Conservation (phyloP, 2,329 filamentous ascomycete species). For the Colletotrichum sp. region DNA sequence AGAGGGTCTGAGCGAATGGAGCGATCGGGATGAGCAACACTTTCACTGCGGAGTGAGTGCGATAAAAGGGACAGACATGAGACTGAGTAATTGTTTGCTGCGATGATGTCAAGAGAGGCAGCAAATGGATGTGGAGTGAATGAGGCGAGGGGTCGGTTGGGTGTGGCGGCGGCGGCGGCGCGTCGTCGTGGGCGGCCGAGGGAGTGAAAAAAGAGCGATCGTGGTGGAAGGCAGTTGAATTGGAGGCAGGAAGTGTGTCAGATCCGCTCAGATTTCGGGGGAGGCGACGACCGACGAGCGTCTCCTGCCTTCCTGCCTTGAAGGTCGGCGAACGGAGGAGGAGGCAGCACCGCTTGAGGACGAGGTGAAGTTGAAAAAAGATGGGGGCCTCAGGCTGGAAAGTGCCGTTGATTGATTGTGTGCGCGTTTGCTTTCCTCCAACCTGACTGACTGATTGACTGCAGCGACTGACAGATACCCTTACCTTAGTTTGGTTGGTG, state of each 20-base stretch:
- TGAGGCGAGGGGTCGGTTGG: background rate
- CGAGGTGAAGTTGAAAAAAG: background rate
- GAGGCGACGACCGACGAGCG: background rate
- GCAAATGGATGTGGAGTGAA: background rate
- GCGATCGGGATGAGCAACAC: background rate
- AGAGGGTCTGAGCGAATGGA: background rate
- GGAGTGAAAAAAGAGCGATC: background rate
- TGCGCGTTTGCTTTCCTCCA: background rate
- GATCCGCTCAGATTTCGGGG: background rate
- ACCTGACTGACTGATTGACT: background rate
- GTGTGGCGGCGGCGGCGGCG: background rate
- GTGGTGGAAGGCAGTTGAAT: background rate
- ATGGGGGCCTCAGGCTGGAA: background rate
- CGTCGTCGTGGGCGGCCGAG: background rate
- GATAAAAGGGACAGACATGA: background rate
- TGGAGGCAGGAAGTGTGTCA: background rate
- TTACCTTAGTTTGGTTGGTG: background rate
- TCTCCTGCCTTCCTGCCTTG: background rate
- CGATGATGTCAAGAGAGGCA: background rate
- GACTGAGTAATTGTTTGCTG: background rate
- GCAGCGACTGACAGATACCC: background rate
- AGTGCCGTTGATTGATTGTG: background rate
- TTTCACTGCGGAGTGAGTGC: background rate
- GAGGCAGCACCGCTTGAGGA: background rate
- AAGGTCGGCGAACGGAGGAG: background rate